phyloP scores from a whole-genome alignment of 768 basidiomycete species.

The Fistulinella prunicolor region DNA sequence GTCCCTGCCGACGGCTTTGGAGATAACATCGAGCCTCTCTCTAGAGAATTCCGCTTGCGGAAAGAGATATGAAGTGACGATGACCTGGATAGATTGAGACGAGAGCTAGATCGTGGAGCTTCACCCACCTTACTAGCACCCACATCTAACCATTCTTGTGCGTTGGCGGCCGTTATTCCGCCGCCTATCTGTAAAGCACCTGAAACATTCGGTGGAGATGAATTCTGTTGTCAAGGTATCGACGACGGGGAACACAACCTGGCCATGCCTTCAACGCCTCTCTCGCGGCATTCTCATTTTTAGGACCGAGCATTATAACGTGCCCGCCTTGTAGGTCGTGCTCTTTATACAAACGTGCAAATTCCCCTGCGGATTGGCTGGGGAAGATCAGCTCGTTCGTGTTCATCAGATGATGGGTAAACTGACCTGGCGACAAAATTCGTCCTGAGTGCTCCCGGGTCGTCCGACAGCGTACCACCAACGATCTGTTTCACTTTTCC shows the following conservation, averaged over 20 bases:
- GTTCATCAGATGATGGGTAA: not conserved
- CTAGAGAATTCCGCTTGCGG: slow-evolving; percentile 77
- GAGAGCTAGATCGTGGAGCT: not conserved
- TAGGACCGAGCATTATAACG: slow-evolving; percentile 91
- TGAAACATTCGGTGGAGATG: slow-evolving; percentile 27
- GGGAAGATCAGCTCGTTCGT: slow-evolving; percentile 7
- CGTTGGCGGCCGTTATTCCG: slow-evolving; percentile 82
- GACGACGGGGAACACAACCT: slow-evolving; percentile 39
- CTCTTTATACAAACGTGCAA: slow-evolving; percentile 71
- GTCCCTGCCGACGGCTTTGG: slow-evolving; percentile 72
- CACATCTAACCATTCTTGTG: slow-evolving; percentile 75
- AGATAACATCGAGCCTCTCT: slow-evolving; percentile 63
- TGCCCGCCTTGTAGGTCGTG: slow-evolving; percentile 81
- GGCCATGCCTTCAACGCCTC: slow-evolving; percentile 86
- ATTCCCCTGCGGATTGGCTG: slow-evolving; percentile 77
- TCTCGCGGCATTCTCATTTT: slow-evolving; percentile 86
- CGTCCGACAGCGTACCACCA: slow-evolving; percentile 85
- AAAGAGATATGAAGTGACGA: slow-evolving; percentile 97
- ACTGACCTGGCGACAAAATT: slow-evolving; percentile 87
- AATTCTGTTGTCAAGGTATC: not conserved
- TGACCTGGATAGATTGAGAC: slow-evolving; percentile 56
- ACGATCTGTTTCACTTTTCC: slow-evolving; percentile 98
- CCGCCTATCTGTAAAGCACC: slow-evolving; percentile 90
- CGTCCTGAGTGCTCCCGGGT: slow-evolving; percentile 63
- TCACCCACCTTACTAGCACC: slow-evolving; percentile 83